These are phyloP conservation scores for Kodamaea suecica DNA, from an alignment of 1,139 yeast species.

Conservation along the genomic window DNA sequence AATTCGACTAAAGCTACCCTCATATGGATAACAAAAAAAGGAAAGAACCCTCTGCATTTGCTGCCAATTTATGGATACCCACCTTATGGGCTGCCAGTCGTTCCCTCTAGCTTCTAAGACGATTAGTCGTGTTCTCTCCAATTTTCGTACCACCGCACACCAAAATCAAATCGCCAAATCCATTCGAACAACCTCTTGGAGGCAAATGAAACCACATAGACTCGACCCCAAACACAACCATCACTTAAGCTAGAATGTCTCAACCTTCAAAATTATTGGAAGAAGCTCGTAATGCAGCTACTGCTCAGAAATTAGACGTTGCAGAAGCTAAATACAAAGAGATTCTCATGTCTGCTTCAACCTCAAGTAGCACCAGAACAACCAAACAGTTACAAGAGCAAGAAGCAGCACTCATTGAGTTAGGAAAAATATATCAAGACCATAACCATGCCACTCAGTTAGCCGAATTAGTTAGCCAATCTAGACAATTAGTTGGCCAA, in stretches of 20 bases:
- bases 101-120: too few species aligned
- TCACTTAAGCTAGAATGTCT: conserved; percentile 15
- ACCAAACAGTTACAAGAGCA: conserved; percentile 42
- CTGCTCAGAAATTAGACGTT: conserved; percentile 42
- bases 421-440: conserved; percentile 56
- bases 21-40: too few species aligned
- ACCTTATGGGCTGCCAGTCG: too few species aligned
- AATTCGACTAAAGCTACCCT: too few species aligned
- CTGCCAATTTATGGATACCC: too few species aligned
- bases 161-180: too few species aligned
- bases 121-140: too few species aligned
- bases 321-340: conserved; percentile 59
- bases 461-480: conserved; percentile 59
- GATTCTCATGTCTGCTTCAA: conserved; percentile 36
- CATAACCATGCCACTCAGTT: conserved; percentile 49
- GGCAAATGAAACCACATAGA: conserved; percentile 12
- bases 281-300: conserved; percentile 57
- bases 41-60: too few species aligned
- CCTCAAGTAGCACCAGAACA: conserved; percentile 31
- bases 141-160: too few species aligned
- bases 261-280: conserved; percentile 26
- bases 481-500: conserved; percentile 64
- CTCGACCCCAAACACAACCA: conserved; percentile 18
- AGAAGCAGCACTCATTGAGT: conserved; percentile 60
- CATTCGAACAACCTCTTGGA: too few species aligned